phyloP scores from a whole-genome alignment of 2,329 filamentous ascomycete species.

The Dothidotthia symphoricarpi region DNA sequence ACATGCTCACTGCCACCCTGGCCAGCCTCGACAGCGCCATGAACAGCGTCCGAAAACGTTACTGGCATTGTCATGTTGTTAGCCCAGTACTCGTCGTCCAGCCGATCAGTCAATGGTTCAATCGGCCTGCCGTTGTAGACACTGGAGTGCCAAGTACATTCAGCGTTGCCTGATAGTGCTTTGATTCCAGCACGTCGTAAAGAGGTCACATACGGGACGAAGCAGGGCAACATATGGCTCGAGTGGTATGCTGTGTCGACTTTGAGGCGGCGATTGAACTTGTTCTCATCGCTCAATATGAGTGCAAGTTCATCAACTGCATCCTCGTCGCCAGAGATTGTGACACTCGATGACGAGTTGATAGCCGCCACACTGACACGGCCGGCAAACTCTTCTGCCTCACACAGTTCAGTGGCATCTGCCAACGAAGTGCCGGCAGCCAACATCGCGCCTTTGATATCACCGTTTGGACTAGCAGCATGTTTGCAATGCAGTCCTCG shows the following conservation, averaged over 20 bases:
- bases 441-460: constrained; percentile 34
- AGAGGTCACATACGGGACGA: constrained; percentile 9
- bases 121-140: neutral
- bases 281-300: constrained; percentile 27
- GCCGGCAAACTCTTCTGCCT: constrained; percentile 8
- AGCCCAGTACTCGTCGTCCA: constrained; percentile 43
- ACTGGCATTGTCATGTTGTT: constrained; percentile 42
- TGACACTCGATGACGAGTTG: constrained; percentile 41
- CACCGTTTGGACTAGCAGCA: neutral
- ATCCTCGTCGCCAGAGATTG: constrained; percentile 46
- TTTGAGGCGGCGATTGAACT: constrained; percentile 43
- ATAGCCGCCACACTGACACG: constrained; percentile 20
- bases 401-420: constrained; percentile 1
- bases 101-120: constrained; percentile 11
- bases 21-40: constrained; percentile 14
- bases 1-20: constrained; percentile 29
- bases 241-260: constrained; percentile 51
- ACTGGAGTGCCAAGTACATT: constrained; percentile 4
- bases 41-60: constrained; percentile 46
- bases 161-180: too few relatives aligned
- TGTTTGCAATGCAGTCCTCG: constrained; percentile 12
- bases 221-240: constrained; percentile 39
- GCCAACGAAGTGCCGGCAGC: constrained; percentile 16
- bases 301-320: constrained; percentile 36
- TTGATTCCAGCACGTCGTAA: constrained; percentile 5